These are phyloP conservation scores for Erysimum cheiranthoides DNA, from an alignment of 345 rosid species.

Conservation along the genomic window DNA sequence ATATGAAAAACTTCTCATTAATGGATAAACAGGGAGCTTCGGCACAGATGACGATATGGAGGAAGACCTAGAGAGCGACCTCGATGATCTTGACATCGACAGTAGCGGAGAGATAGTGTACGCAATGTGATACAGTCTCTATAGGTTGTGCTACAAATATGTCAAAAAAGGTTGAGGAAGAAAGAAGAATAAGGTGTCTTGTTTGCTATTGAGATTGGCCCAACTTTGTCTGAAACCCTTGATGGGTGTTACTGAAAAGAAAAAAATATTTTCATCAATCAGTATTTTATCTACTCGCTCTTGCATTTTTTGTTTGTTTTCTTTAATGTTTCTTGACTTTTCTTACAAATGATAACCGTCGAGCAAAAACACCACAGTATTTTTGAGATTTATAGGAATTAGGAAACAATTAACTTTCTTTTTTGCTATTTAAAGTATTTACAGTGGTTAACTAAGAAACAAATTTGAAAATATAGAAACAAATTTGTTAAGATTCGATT, in stretches of 20 bases:
- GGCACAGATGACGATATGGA: constrained; percentile 97
- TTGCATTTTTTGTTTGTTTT: not conserved
- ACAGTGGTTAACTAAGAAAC: not conserved
- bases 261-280: not conserved
- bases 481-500: no score
- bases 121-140: constrained; percentile 65
- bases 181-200: constrained; percentile 18
- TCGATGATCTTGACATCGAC: constrained; percentile 84
- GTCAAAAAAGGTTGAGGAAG: not conserved
- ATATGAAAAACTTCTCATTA: not conserved
- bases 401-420: not conserved
- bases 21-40: constrained; percentile 59
- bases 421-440: not conserved
- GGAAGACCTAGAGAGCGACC: constrained; percentile 87
- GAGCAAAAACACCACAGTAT: not conserved
- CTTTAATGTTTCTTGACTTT: not conserved
- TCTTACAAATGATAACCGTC: not conserved
- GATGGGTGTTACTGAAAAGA: not conserved
- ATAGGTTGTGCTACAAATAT: constrained; percentile 23
- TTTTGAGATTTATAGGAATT: not conserved
- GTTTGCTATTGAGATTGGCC: constrained; percentile 13
- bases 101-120: constrained; percentile 97
- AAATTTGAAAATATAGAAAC: no score
- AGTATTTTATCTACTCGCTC: not conserved
- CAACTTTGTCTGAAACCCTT: constrained; percentile 9